Base-by-base conservation (phyloP, 345 rosid genomes). In the Salix dunnii region DNA sequence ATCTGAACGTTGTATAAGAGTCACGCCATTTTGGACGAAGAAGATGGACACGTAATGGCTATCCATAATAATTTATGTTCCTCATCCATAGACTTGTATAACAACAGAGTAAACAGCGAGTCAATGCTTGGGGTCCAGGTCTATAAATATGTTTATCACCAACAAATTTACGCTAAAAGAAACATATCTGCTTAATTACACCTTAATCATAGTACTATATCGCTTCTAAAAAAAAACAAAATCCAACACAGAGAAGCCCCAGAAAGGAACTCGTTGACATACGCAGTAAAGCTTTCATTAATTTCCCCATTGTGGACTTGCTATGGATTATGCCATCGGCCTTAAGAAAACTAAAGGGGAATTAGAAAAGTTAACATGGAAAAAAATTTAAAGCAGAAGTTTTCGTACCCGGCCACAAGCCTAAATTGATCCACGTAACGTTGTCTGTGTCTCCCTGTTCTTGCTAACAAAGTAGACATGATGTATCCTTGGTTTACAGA, bases 391-490 rank as follows among this genome's bases (percentile, higher is more conserved):
- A 72, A 23, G 42, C 8, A 2, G 31, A 65, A 8, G 42, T 27
- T 43, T 36, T 21, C 71, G 2, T 84, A 85, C 90, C 90, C 90
- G 20, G 90, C 79, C 0, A 87, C 88, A 72, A 85, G 88, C 81
- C 90, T 87, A 25, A 87, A 76, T 27, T 82, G 85, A 75, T 79
- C 86, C 55, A 80, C 74, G 61, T 87, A 87, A 67, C 90, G 85
- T 68, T 87, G 90, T 64, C 73, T 84, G n/a, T 74, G 80, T 70
- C 90, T 85, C 18, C 87, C 90, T 33, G 80, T 84, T 74, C 90
- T 66, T 18, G 87, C 90, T 6, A 60, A 25, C 53, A 74, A 33
- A 69, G 68, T 62, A 28, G 87, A 72, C 89, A 86, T 86, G 76
- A 27, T 30, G 27, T 6, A 18, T 51, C 71, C 51, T 38, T n/a